phyloP scores from a whole-genome alignment of 108 stramenopile species.

The Cyclotella kingstonii region DNA sequence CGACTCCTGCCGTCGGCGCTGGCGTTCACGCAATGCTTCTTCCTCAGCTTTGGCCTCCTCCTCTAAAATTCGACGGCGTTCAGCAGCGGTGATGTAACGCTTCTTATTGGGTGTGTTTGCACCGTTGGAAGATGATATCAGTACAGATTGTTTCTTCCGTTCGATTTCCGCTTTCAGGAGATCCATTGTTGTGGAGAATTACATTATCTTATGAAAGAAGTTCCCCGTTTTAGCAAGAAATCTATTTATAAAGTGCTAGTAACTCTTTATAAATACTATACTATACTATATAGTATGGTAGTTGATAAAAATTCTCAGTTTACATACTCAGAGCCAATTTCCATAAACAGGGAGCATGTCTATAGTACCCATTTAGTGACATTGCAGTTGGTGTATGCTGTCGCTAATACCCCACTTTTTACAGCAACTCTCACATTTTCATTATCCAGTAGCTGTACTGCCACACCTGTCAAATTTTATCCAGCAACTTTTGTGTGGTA shows the following conservation, averaged over 20 bases:
- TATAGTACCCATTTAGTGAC: too few relatives aligned
- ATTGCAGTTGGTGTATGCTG: too few relatives aligned
- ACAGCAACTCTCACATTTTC: too few relatives aligned
- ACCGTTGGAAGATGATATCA: not conserved
- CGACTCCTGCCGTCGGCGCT: conserved; percentile 6
- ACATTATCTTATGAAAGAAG: not conserved
- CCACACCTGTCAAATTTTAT: too few relatives aligned
- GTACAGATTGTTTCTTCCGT: conserved; percentile 13
- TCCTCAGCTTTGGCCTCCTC: conserved; percentile 9
- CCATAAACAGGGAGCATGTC: too few relatives aligned
- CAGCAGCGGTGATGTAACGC: conserved; percentile 50
- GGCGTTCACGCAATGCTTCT: conserved; percentile 4
- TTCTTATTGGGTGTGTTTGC: conserved; percentile 9
- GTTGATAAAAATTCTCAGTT: not conserved
- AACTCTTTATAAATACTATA: too few relatives aligned
- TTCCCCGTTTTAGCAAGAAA: not conserved
- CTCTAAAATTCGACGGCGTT: conserved; percentile 57
- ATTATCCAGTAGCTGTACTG: too few relatives aligned
- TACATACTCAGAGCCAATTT: too few relatives aligned
- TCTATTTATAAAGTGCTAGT: too few relatives aligned
- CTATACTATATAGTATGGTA: not conserved
- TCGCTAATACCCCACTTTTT: too few relatives aligned
- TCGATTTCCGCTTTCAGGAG: conserved; percentile 33
- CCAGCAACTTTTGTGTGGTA: too few relatives aligned
- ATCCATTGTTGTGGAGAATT: conserved; percentile 20